Evolutionary conservation across 2,329 filamentous ascomycete species (phyloP).

Genomic region (Aspergillus fumigatus): DNA sequence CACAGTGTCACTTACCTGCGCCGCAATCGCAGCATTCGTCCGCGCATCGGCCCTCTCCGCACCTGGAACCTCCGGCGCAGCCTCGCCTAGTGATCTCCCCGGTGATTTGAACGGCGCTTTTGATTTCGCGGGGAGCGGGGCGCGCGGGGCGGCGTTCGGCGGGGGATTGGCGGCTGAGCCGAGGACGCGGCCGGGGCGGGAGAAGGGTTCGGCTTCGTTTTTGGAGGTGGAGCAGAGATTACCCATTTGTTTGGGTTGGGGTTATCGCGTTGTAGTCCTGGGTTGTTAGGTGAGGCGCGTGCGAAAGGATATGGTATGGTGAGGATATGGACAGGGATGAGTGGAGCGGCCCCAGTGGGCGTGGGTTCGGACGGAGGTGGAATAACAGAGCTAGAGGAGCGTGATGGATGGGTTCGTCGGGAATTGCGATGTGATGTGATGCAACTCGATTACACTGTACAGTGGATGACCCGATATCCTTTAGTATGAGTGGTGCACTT

Average conservation of each 20-base stretch:
- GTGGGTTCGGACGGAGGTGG: too few species aligned
- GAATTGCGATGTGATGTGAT: too few species aligned
- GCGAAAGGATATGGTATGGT: not conserved
- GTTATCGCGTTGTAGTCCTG: not conserved
- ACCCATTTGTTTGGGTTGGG: conserved; percentile 57
- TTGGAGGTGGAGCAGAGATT: conserved; percentile 76
- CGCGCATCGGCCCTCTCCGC: conserved; percentile 53
- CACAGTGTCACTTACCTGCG: conserved; percentile 61
- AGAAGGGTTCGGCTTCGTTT: conserved; percentile 59
- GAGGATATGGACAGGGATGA: not conserved
- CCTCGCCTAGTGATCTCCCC: conserved; percentile 61
- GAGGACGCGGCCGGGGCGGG: conserved; percentile 67
- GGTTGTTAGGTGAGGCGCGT: conserved; percentile 4
- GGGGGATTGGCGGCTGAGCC: conserved; percentile 44
- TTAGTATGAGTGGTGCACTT: too few species aligned
- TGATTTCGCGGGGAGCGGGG: conserved; percentile 44
- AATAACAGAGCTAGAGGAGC: too few species aligned
- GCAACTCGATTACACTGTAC: too few species aligned
- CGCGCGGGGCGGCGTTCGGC: conserved; percentile 44
- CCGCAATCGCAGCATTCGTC: conserved; percentile 71
- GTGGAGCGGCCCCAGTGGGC: not conserved
- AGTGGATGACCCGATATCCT: too few species aligned
- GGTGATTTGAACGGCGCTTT: conserved; percentile 39
- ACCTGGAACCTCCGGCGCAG: conserved; percentile 6
- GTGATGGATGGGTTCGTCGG: not conserved